phyloP scores from a whole-genome alignment of 2,329 filamentous ascomycete genomes.

The Zarea fungicola region DNA sequence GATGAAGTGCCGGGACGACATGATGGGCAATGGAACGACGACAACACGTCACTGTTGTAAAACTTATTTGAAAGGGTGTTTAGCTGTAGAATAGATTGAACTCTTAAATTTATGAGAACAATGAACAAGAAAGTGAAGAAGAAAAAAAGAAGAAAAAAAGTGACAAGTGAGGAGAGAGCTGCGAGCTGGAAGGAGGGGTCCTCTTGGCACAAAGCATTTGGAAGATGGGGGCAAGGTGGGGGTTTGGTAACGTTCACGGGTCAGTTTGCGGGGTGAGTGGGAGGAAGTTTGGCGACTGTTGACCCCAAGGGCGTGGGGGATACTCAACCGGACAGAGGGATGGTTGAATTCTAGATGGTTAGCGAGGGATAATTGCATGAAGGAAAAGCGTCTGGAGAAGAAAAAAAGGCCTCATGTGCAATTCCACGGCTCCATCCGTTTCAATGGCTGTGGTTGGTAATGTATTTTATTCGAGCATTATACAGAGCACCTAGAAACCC shows the following conservation, averaged over 20 bases:
- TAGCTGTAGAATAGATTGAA: too few relatives aligned
- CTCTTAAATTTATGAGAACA: too few relatives aligned
- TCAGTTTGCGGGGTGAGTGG: constrained; percentile 1
- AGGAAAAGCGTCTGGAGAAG: too few relatives aligned
- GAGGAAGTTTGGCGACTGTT: too few relatives aligned
- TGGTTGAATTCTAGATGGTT: background rate
- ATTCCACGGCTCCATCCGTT: too few relatives aligned
- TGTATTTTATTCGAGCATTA: constrained; percentile 1
- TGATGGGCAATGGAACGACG: constrained; percentile 19
- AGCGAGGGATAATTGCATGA: too few relatives aligned
- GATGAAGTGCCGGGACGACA: constrained; percentile 79
- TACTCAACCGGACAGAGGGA: constrained; percentile 5
- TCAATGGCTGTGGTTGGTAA: too few relatives aligned
- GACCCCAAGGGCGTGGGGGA: constrained; percentile 2
- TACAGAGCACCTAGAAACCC: constrained; percentile 1
- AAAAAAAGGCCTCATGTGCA: too few relatives aligned
- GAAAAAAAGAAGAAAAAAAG: background rate
- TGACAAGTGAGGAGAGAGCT: background rate
- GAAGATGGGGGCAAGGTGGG: constrained; percentile 14
- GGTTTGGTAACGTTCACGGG: background rate
- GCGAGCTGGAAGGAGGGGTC: constrained; percentile 3
- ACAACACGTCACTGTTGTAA: background rate
- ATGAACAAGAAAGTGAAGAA: background rate
- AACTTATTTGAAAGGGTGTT: too few relatives aligned
- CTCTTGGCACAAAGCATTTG: background rate